Conservation (phyloP, 2,329 filamentous ascomycete species). For the Phyllosticta citrichinensis region DNA sequence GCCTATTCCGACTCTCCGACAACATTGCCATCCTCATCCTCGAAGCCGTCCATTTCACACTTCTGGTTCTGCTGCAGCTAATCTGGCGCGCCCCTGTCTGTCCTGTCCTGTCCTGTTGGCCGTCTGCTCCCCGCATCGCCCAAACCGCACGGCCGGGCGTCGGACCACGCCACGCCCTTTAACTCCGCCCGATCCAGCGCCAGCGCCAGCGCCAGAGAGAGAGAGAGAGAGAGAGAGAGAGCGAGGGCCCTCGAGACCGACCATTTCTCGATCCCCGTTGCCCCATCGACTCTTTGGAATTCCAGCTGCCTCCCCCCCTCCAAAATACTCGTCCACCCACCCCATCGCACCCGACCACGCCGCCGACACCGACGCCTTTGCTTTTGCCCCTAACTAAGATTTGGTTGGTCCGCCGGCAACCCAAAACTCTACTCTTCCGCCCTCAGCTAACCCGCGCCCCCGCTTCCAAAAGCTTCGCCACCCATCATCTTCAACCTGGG, state of each 20-base stretch:
- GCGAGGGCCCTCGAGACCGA: no score
- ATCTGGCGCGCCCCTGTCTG: no score
- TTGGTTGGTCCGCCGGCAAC: conserved; percentile 3
- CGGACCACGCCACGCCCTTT: not conserved
- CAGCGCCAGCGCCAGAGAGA: not conserved
- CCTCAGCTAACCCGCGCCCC: conserved; percentile 6
- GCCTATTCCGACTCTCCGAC: no score
- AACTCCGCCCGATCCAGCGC: not conserved
- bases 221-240: no score
- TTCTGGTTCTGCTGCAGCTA: no score
- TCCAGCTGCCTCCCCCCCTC: not conserved
- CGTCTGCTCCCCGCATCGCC: not conserved
- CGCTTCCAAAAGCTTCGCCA: not conserved
- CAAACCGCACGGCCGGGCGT: not conserved
- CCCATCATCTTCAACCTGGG: not conserved
- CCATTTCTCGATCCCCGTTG: not conserved
- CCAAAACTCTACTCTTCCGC: not conserved
- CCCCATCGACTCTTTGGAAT: not conserved
- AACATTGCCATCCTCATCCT: no score
- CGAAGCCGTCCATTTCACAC: no score
- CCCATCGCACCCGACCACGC: no score
- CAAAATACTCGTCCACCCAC: not conserved
- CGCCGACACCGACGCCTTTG: conserved; percentile 1
- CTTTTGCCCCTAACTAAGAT: conserved; percentile 7
- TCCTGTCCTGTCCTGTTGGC: no score